Conservation (phyloP, 306 rosid species). For the Vigna radiata region DNA sequence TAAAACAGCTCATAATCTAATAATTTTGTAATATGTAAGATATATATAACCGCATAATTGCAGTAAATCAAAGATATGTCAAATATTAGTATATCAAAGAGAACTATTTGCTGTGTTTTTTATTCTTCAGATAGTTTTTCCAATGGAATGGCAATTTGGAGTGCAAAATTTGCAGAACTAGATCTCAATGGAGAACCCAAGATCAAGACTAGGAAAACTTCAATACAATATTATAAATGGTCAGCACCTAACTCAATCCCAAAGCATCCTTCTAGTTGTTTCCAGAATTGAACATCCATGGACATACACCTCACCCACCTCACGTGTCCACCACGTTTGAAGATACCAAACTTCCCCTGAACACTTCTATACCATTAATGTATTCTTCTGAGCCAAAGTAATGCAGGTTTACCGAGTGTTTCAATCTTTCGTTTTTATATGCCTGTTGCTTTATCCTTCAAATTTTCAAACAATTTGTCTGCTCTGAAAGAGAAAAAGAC, state of each 20-base stretch:
- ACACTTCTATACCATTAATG: no score
- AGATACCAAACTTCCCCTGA: no score
- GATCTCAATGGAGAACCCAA: not conserved
- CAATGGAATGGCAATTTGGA: not conserved
- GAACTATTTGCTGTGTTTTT: not conserved
- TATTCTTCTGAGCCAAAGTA: not conserved
- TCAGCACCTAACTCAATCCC: no score
- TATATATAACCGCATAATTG: not conserved
- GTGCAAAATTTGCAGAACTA: not conserved
- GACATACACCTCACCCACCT: no score
- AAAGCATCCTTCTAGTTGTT: no score
- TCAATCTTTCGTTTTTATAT: not conserved
- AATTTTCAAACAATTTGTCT: not conserved
- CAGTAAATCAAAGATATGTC: constrained; percentile 9
- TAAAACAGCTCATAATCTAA: not conserved
- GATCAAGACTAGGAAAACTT: not conserved
- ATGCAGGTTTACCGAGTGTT: not conserved
- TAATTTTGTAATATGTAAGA: not conserved
- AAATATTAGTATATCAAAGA: constrained; percentile 4
- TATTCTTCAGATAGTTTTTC: not conserved
- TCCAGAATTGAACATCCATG: no score
- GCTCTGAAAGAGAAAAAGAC: not conserved
- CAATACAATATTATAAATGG: no score
- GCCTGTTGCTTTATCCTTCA: not conserved
- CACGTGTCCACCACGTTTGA: no score